Conservation (phyloP, 148 eudicot species). For the Vaccinium corymbosum region DNA sequence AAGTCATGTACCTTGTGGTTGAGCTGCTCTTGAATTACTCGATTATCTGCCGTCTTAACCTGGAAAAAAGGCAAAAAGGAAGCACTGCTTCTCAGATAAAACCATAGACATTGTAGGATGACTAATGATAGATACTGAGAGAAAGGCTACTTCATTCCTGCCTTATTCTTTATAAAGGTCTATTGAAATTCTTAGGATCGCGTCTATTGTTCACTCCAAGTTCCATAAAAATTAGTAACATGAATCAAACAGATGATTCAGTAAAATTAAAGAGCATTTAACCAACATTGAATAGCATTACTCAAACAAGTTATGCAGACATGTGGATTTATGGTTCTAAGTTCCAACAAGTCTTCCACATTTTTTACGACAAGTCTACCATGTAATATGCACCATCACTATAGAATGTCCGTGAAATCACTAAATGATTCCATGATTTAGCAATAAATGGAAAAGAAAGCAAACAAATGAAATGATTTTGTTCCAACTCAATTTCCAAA, state of each 20-base stretch:
- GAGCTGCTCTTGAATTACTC: conserved; percentile 96
- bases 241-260: not conserved
- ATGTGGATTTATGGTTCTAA: not conserved
- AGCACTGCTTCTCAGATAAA: not conserved
- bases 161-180: not conserved
- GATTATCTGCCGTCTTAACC: conserved; percentile 92
- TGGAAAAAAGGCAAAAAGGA: conserved; percentile 27
- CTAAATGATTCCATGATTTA: not conserved
- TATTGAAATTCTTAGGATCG: not conserved
- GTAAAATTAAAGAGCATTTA: not conserved
- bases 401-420: not conserved
- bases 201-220: not conserved
- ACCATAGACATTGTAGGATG: not conserved
- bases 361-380: not conserved
- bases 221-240: not conserved
- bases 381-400: not conserved
- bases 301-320: not conserved
- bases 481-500: conserved; percentile 2
- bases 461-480: not conserved
- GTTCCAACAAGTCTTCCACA: not conserved
- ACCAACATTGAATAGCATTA: not conserved
- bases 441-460: not conserved
- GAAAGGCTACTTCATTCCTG: not conserved
- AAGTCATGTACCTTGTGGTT: conserved; percentile 60
- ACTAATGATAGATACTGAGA: conserved; percentile 3